phyloP scores from a whole-genome alignment of 2,329 filamentous ascomycete genomes.

The Graphilbum ipis-grandicollis region DNA sequence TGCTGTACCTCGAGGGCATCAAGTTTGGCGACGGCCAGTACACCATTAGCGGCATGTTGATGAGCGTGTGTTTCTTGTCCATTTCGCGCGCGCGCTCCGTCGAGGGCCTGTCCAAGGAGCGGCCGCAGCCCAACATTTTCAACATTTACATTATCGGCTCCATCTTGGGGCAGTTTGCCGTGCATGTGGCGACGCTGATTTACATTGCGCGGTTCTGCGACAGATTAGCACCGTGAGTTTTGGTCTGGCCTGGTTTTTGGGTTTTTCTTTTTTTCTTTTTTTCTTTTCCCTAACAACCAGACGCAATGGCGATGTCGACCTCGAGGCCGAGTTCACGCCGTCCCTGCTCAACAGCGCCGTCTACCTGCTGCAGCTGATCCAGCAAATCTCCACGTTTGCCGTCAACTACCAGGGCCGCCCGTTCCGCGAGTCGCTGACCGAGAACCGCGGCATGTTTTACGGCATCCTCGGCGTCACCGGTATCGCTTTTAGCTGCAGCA shows the following conservation, averaged over 20 bases:
- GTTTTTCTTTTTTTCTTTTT: not conserved
- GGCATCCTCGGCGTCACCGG: slow-evolving; percentile 79
- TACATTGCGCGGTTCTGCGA: slow-evolving; percentile 88
- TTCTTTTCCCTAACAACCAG: slow-evolving; percentile 13
- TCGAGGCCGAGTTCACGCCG: slow-evolving; percentile 87
- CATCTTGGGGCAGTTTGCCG: slow-evolving; percentile 89
- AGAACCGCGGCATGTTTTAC: slow-evolving; percentile 98
- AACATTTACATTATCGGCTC: slow-evolving; percentile 98
- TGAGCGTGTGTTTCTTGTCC: slow-evolving; percentile 98
- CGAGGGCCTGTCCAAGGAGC: slow-evolving; percentile 87
- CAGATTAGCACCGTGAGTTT: slow-evolving; percentile 63
- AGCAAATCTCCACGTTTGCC: slow-evolving; percentile 96
- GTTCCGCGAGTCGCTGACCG: slow-evolving; percentile 87
- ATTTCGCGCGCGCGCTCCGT: slow-evolving; percentile 96
- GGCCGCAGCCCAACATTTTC: slow-evolving; percentile 96
- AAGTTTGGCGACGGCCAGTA: slow-evolving; percentile 98
- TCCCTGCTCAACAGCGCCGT: slow-evolving; percentile 93
- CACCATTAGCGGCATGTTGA: slow-evolving; percentile 97
- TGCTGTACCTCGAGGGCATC: slow-evolving; percentile 93
- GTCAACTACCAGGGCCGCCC: slow-evolving; percentile 99
- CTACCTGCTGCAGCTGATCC: slow-evolving; percentile 92
- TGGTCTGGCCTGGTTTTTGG: not conserved
- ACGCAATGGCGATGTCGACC: slow-evolving; percentile 49
- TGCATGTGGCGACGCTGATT: slow-evolving; percentile 86
- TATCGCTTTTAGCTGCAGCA: slow-evolving; percentile 86